Percentiles rank a stretch among this genome's conserved stretches.
Conservation (phyloP, 176 grass and related monocot species). For the Ampelocalamus luodianensis region DNA sequence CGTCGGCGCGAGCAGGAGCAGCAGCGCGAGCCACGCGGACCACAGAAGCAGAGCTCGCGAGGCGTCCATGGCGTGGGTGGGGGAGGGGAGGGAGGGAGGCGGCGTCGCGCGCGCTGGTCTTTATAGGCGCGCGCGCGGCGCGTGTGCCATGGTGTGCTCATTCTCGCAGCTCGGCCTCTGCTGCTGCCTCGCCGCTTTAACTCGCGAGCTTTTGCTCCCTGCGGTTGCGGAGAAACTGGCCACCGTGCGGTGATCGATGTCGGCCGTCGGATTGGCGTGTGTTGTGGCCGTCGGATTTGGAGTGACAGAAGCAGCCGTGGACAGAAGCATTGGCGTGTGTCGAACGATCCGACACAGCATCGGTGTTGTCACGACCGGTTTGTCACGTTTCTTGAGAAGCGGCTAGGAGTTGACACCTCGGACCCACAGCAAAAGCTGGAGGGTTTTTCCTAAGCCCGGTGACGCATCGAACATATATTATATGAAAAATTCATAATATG, state of each 20-base stretch:
- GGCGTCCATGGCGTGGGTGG: constrained; percentile 34
- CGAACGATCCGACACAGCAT: too few species aligned
- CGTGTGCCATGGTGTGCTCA: constrained; percentile 39
- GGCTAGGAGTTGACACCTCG: too few species aligned
- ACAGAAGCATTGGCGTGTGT: too few species aligned
- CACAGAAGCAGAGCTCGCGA: background rate
- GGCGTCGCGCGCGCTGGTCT: constrained; percentile 26
- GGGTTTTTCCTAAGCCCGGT: too few species aligned
- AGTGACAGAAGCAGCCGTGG: too few species aligned
- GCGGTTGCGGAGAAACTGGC: background rate
- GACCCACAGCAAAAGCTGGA: too few species aligned
- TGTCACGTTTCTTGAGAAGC: background rate
- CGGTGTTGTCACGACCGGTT: background rate
- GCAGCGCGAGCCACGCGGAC: background rate
- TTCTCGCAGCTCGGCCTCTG: background rate
- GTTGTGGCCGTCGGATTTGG: background rate
- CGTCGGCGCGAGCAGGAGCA: background rate
- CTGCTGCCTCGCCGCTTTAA: background rate
- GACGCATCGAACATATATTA: too few species aligned
- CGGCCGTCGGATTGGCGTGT: background rate
- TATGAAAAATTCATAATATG: too few species aligned
- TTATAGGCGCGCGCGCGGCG: constrained; percentile 4
- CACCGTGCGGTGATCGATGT: background rate
- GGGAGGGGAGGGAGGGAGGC: constrained; percentile 13
- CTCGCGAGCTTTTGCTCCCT: too few species aligned